Base-by-base conservation (phyloP, 345 rosid genomes). In the Camelina sativa region DNA sequence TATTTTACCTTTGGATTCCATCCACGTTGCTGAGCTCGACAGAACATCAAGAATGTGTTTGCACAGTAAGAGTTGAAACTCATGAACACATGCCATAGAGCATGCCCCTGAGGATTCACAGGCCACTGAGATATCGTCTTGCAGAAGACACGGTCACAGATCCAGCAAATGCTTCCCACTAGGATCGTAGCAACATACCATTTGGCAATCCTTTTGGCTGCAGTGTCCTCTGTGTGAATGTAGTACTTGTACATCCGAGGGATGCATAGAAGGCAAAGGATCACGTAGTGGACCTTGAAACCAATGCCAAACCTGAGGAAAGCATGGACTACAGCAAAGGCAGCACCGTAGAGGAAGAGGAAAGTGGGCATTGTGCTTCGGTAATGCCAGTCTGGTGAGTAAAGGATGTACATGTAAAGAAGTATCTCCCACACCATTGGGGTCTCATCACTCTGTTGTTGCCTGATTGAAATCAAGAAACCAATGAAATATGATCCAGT, bases 351-450 rank as follows among this genome's bases (percentile, higher is more conserved):
- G 20, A 92, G 77, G 81, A 92, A 90, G 83, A 95, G 85, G 79
- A 95, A 90, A 43, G 93, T 92, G 30, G 99, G 99, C 99, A 95
- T 95, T 0, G 97, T 90, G 66, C 97, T 88, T 51, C 86, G 77
- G 78, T 95, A 95, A 78, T 95, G 99, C 99, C 99, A 95, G 79
- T 95, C 97, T 30, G 99, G 99, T 13, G 99, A 95, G 82, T 92
- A 90, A 38, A 92, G 89, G 80, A 92, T 95, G 85, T 90, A 95
- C 76, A 95, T 81, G 76, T 94, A 95, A 50, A 95, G 88, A 55
- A 95, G 98, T 87, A 95, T 85, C 79, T 90, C 98, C 99, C 99
- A 92, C 52, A 95, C 98, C 99, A 92, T 92, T 3, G 98, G 97
- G 1, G 99, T 95, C 78, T 95, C 98, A 82, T 95, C 99, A 75